Evolutionary conservation across 2,329 filamentous ascomycete species (phyloP).

Genomic region (Botryotinia calthae): DNA sequence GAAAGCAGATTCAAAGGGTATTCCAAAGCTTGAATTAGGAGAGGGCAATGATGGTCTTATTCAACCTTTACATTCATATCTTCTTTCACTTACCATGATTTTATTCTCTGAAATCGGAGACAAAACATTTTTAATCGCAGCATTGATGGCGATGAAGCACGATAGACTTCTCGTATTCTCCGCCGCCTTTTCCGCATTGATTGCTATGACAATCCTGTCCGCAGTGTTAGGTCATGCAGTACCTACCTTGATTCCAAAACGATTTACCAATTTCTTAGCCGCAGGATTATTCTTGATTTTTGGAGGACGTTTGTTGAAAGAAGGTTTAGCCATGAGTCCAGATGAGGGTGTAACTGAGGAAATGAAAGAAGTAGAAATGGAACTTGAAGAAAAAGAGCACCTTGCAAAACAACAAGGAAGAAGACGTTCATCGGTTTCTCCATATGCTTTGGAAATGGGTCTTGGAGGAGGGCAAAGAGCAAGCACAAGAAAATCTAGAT

Average conservation of each 20-base stretch:
- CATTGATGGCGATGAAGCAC: constrained; percentile 99
- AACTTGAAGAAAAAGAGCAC: constrained; percentile 90
- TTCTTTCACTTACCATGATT: constrained; percentile 96
- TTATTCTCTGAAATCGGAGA: constrained; percentile 94
- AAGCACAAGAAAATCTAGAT: constrained; percentile 65
- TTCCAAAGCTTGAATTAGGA: constrained; percentile 39
- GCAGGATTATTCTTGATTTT: constrained; percentile 86
- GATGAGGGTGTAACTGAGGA: constrained; percentile 93
- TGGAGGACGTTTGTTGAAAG: constrained; percentile 76
- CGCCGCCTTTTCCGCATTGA: constrained; percentile 85
- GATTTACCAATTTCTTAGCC: constrained; percentile 85
- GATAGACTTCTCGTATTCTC: constrained; percentile 90
- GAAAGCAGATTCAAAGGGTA: constrained; percentile 43
- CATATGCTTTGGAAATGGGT: constrained; percentile 78
- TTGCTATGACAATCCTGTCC: constrained; percentile 93
- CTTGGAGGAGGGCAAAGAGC: constrained; percentile 52
- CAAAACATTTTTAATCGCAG: constrained; percentile 97
- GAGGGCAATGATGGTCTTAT: constrained; percentile 61
- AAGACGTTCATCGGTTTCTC: constrained; percentile 66
- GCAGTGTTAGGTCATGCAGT: constrained; percentile 90
- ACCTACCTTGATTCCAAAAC: constrained; percentile 83
- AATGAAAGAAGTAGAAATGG: constrained; percentile 94
- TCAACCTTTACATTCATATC: constrained; percentile 80
- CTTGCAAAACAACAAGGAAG: constrained; percentile 64
- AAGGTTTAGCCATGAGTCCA: constrained; percentile 84